Base-by-base conservation (phyloP, 2,329 filamentous ascomycete genomes). In the Cercospora zeae-maydis region DNA sequence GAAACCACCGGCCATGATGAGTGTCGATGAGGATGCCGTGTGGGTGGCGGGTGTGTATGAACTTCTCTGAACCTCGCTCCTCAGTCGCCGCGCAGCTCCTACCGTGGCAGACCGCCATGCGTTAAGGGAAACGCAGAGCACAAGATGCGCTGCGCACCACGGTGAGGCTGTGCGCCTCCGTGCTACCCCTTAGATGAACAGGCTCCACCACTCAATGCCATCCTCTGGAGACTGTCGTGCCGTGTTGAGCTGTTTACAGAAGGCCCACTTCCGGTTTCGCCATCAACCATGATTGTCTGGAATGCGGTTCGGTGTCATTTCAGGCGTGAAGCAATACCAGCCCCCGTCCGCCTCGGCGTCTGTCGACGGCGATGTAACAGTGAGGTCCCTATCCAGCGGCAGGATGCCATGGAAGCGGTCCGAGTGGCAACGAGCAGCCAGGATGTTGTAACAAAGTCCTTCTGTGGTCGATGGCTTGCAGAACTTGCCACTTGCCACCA, bases 1-100 rank as follows among this genome's bases (percentile, higher is more conserved):
- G 19, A 47, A 49, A 31, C 47, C 47, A 47, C 54, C 47, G 31
- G 39, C 30, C 45, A 58, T 57, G 60, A n/a, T 21, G 33, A 21
- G 30, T 10, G 10, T 54, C 36, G 34, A 59, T 30, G 13, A 27
- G 13, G 13, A 49, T 49, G 13, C 13, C 21, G 42, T 49, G 21
- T 30, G 42, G 24, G 42, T 7, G 42, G 9, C 11, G 13, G 11
- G 2, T 9, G 2, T 49, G 3, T 30, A 7, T 27, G 42, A 7
- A 7, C 13, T 27, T 30, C 21, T 49, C 24, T n/a, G 21, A 13
- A n/a, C 21, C 13, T 49, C 13, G 21, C 21, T 49, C 1, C 21
- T 19, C 24, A 47, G 13, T 49, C 14, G 11, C 13, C 24, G 11
- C 24, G 13, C 42, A n/a, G 42, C 16, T 49, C 21, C 14, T 47